Evolutionary conservation across 306 rosid genomes (phyloP), one percentile per base, ranked within the genome.

Genomic region (Arachis hypogaea): DNA sequence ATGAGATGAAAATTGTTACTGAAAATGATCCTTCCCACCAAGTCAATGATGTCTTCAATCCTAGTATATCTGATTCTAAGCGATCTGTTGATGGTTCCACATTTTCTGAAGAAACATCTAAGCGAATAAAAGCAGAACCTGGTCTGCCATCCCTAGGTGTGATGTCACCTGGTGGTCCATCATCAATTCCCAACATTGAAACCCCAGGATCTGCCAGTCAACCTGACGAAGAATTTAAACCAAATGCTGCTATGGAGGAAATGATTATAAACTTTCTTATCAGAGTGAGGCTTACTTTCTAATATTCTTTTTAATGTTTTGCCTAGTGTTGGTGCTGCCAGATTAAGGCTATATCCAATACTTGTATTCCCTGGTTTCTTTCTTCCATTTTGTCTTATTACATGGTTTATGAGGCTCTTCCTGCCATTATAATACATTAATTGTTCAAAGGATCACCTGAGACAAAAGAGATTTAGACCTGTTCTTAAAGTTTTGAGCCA

Each of bases 201-300:
- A 90, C 98, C 66, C 98, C 98, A 28, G 99, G 99, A 78, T 91
- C 93, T 78, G 63, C 92, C 63, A 81, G 89, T 77, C 99, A 95
- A 78, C 97, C 98, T 57, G 99, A 95, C 79, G 99, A 92, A 81
- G 99, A 95, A 80, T 95, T 95, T 83, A 95, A 95, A 82, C 99
- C 99, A 76, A 95, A 95, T 88, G 99, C 99, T 82, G 99, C 99
- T 28, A 95, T 92, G 99, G 99, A 95, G 82, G 99, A 95, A 84
- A 92, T 95, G 98, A 92, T 95, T 64, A 95, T 95, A 80, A 95
- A 92, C 71, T 95, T 95, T 78, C 93, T 95, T 55, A 95, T 95
- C 68, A 86, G 98, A 89, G 99, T 95, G 79, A 78, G 98, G 60
- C 78, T 57, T 83, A 66, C 67, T 68, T 4, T 80, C 73, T 72